Conservation (phyloP, 2,329 filamentous ascomycete species). For the Fusarium siculi region DNA sequence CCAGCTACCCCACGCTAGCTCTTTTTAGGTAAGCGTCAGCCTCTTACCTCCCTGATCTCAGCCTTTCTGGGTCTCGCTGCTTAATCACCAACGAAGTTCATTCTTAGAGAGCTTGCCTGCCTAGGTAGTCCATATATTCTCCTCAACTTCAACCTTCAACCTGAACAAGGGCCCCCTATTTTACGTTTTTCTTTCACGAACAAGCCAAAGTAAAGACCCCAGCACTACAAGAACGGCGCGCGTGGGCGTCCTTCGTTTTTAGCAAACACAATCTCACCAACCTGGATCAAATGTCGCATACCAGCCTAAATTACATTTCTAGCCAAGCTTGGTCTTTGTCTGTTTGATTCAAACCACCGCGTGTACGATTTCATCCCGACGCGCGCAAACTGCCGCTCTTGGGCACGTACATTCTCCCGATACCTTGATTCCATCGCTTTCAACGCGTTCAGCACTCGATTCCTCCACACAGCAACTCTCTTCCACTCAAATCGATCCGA, state of each 20-base stretch:
- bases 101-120: conserved; percentile 19
- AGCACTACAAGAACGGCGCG: not conserved
- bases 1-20: conserved; percentile 34
- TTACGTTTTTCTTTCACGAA: not conserved
- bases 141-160: conserved; percentile 16
- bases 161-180: not conserved
- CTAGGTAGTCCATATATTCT: not conserved
- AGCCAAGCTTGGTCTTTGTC: conserved; percentile 15
- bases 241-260: not conserved
- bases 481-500: not conserved
- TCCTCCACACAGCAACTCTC: no score
- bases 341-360: conserved; percentile 33
- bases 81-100: conserved; percentile 10
- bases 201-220: not conserved
- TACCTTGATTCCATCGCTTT: not conserved
- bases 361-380: conserved; percentile 4
- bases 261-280: not conserved
- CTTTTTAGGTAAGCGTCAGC: conserved; percentile 25
- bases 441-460: not conserved
- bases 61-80: conserved; percentile 29
- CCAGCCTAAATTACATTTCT: conserved; percentile 22
- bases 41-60: conserved; percentile 30
- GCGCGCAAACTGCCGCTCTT: not conserved
- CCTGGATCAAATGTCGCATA: conserved; percentile 43
- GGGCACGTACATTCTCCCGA: not conserved